Percentiles rank a stretch among this genome's conserved stretches.
phyloP scores from a whole-genome alignment of 202 grass and related monocot genomes.

The Panicum virgatum region DNA sequence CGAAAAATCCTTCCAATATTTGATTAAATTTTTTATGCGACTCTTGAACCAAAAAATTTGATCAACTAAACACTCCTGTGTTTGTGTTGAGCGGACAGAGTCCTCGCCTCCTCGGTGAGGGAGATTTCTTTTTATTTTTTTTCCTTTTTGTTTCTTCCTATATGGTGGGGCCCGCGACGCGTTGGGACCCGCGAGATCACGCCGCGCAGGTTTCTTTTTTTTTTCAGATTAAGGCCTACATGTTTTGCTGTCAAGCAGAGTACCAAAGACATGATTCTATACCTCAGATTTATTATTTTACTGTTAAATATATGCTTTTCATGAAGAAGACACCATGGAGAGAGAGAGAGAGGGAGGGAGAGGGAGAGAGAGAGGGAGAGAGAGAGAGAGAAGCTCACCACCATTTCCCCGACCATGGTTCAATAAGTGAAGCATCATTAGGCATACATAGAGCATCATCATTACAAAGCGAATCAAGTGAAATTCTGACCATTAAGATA shows the following conservation, averaged over 20 bases:
- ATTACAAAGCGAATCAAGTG: neutral
- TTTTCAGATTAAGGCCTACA: too few species aligned
- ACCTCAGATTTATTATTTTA: neutral
- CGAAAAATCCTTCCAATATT: too few species aligned
- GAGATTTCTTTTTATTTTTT: constrained; percentile 7
- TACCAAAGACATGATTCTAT: neutral
- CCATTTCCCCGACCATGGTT: neutral
- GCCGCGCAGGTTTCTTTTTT: neutral
- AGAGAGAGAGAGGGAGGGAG: too few species aligned
- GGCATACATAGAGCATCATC: neutral
- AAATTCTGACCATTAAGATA: neutral
- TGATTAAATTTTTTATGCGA: too few species aligned
- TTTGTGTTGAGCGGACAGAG: neutral
- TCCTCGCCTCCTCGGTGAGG: neutral
- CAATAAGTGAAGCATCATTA: neutral
- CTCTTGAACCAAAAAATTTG: too few species aligned
- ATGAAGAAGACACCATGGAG: too few species aligned
- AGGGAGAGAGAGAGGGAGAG: too few species aligned
- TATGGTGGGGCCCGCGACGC: neutral
- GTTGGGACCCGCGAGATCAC: constrained; percentile 3
- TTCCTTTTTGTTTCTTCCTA: constrained; percentile 18
- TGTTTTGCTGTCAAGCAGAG: neutral
- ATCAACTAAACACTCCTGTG: too few species aligned
- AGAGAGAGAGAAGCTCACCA: too few species aligned
- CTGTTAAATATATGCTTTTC: neutral